Percentiles rank a stretch among this genome's conserved stretches.
Conservation (phyloP, 2,329 filamentous ascomycete species). For the Venturia pyrina region DNA sequence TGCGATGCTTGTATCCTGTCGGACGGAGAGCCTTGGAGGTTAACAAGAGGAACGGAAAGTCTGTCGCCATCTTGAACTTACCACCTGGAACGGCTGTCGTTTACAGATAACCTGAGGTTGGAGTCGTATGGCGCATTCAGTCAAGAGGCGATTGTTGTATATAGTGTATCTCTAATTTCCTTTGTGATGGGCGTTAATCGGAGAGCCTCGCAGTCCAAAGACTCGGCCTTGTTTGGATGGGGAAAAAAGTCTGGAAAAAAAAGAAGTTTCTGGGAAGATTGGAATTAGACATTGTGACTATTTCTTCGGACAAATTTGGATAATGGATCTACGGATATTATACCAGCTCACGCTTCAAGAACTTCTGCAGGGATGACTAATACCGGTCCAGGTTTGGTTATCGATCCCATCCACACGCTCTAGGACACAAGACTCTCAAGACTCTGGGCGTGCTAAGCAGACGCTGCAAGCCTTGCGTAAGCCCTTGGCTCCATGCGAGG, state of each 20-base stretch:
- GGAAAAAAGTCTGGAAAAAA: too few species aligned
- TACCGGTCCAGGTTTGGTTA: too few species aligned
- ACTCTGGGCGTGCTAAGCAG: neutral
- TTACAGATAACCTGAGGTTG: neutral
- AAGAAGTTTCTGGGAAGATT: too few species aligned
- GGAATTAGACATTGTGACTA: too few species aligned
- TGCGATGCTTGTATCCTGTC: neutral
- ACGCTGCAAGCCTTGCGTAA: neutral
- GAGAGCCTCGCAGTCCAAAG: constrained; percentile 2
- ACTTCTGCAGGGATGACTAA: too few species aligned
- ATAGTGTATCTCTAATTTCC: neutral
- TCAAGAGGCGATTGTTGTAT: neutral
- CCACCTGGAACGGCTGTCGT: neutral
- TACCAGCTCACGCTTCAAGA: too few species aligned
- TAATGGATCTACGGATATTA: too few species aligned
- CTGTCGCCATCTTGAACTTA: neutral
- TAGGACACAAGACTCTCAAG: too few species aligned
- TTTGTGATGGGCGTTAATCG: neutral
- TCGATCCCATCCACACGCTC: too few species aligned
- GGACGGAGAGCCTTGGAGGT: neutral
- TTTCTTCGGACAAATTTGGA: too few species aligned
- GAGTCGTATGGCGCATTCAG: neutral
- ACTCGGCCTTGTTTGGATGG: neutral
- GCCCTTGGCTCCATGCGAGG: neutral
- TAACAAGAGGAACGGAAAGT: neutral